These are phyloP conservation scores for Grigorovia jiainica DNA, from an alignment of 805 yeast genomes.

Conservation along the genomic window DNA sequence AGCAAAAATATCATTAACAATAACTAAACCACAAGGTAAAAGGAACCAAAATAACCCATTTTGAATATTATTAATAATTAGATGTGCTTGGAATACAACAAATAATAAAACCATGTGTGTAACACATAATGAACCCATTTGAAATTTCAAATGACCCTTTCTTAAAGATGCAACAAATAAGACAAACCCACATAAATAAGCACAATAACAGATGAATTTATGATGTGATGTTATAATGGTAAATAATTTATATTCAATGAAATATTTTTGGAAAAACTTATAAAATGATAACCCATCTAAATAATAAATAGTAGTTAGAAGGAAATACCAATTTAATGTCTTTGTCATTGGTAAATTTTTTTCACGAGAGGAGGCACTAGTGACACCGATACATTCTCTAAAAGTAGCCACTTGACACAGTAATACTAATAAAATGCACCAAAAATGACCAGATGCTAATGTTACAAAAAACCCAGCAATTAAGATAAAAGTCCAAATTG, in stretches of 20 bases:
- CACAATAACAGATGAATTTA: conserved; percentile 69
- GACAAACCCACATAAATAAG: conserved; percentile 81
- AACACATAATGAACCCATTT: conserved; percentile 85
- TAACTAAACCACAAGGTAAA: conserved; percentile 83
- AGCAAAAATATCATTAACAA: conserved; percentile 92
- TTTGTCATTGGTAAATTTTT: conserved; percentile 75
- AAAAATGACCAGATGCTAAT: conserved; percentile 75
- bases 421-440: conserved; percentile 64
- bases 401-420: conserved; percentile 74
- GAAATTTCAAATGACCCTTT: conserved; percentile 83
- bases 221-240: conserved; percentile 60
- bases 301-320: conserved; percentile 79
- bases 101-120: conserved; percentile 89
- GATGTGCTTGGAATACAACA: conserved; percentile 90
- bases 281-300: conserved; percentile 80
- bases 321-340: conserved; percentile 86
- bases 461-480: conserved; percentile 59
- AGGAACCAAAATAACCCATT: conserved; percentile 92
- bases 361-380: conserved; percentile 70
- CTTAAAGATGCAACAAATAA: conserved; percentile 82
- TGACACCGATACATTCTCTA: conserved; percentile 82
- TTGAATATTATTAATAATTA: conserved; percentile 79
- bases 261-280: conserved; percentile 48
- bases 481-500: conserved; percentile 93
- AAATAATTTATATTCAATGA: conserved; percentile 31